Evolutionary conservation across 2,329 filamentous ascomycete species (phyloP).

Genomic region (Diaporthe ilicicola): DNA sequence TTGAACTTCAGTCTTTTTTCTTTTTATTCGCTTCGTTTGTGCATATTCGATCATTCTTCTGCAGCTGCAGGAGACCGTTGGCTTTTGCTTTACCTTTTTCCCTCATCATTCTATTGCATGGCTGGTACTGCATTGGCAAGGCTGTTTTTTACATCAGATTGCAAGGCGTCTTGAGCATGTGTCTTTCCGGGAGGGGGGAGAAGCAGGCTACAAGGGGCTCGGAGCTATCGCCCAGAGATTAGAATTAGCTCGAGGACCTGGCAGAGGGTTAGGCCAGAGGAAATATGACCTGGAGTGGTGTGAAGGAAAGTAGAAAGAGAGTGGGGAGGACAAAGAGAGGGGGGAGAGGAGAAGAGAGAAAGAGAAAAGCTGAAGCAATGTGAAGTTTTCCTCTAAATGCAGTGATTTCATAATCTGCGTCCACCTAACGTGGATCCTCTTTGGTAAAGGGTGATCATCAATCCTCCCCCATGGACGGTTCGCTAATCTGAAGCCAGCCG

Average conservation of each 20-base stretch:
- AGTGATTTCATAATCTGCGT: not conserved
- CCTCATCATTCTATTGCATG: conserved; percentile 27
- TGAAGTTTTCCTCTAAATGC: not conserved
- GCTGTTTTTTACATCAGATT: conserved; percentile 26
- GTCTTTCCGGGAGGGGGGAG: not conserved
- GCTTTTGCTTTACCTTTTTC: not conserved
- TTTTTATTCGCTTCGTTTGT: conserved; percentile 30
- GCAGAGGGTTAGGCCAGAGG: not conserved
- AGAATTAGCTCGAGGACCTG: conserved; percentile 19
- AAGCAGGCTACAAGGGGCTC: conserved; percentile 3
- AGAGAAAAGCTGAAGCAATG: conserved; percentile 2
- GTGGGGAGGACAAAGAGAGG: not conserved
- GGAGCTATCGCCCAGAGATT: conserved; percentile 8
- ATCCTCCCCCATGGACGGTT: not conserved
- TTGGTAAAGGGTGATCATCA: not conserved
- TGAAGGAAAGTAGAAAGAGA: not conserved
- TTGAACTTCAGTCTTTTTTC: conserved; percentile 5
- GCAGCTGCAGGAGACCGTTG: not conserved
- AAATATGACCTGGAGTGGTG: not conserved
- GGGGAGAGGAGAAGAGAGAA: not conserved
- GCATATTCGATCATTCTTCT: conserved; percentile 14
- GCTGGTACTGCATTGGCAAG: conserved; percentile 29
- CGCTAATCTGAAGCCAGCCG: not conserved
- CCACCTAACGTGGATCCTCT: not conserved
- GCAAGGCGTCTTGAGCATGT: conserved; percentile 27